Base-by-base conservation (phyloP, 768 basidiomycete species). In the Auricularia heimuer region DNA sequence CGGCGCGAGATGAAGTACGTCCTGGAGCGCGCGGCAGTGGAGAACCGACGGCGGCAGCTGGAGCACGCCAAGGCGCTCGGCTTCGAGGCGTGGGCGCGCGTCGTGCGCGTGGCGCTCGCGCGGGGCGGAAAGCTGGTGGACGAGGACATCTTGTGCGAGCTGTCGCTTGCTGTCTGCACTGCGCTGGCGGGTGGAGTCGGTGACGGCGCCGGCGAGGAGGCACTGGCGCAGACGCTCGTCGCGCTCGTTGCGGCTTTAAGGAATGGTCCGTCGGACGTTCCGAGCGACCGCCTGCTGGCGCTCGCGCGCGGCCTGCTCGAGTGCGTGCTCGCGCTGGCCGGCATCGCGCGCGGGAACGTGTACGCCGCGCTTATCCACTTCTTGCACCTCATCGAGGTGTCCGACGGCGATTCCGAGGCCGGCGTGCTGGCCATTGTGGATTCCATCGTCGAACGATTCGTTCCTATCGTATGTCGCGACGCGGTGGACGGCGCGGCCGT, bases 401-500 rank as follows among this genome's bases (percentile, higher is more conserved):
- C 67, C 66, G 35, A 64, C 39, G 16, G 63, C 64, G 39, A 21
- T 45, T 3, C 61, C 34, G 83, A 90, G 65, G 71, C 75, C 3
- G 85, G 87, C 3, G 89, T 87, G 67, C 72, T 94, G 10, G 75
- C 82, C 0, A 78, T 89, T 64, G 76, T 98, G 72, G 88, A 87
- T 69, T 75, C 80, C 4, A 79, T 79, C 42, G 80, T 88, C 69
- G 95, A 96, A 63, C 81, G 88, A 4, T 75, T 98, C 21, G 80
- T 94, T 0, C 76, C 84, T 0, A 80, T 85, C 44, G 79, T 96
- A 45, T 85, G 91, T 24, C 82, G 92, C n/a, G 96, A 98, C 71
- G 94, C 94, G 1, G 90, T 92, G 63, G 94, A 97, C 68, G 95
- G 94, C 6, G 87, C 91, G 18, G 94, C 98, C 74, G 92, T 98